Conservation (phyloP, 441 rosid species). For the Brassica balearica region DNA sequence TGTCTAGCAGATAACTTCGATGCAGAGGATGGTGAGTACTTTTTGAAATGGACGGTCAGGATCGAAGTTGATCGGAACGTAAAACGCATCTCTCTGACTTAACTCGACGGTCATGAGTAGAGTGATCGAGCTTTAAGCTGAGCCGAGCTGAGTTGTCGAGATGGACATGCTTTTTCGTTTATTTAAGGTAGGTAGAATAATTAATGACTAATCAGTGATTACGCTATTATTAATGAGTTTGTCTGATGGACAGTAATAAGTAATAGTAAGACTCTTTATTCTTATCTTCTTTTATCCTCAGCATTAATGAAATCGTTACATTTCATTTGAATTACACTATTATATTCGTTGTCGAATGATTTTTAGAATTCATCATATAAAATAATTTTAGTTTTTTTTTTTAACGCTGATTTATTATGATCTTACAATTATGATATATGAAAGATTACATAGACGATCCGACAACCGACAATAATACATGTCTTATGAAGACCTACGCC, state of each 20-base stretch:
- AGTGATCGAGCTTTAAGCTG: not conserved
- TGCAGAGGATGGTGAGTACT: conserved; percentile 12
- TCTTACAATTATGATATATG: too few relatives aligned
- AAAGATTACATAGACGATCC: too few relatives aligned
- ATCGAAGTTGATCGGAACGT: conserved; percentile 23
- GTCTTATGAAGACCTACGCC: too few relatives aligned
- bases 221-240: not conserved
- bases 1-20: conserved; percentile 56
- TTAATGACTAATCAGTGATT: not conserved
- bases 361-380: too few relatives aligned
- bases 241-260: not conserved
- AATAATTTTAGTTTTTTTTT: too few relatives aligned
- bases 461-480: too few relatives aligned
- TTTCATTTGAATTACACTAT: not conserved
- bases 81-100: conserved; percentile 30
- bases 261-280: not conserved
- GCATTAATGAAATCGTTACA: not conserved
- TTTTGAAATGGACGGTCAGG: conserved; percentile 31
- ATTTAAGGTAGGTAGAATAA: not conserved
- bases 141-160: not conserved
- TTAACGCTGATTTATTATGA: too few relatives aligned
- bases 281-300: not conserved
- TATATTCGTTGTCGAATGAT: too few relatives aligned
- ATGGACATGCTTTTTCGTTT: not conserved
- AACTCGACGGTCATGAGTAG: too few relatives aligned